phyloP scores from a whole-genome alignment of 768 basidiomycete genomes.

The Phanerochaete sordida region DNA sequence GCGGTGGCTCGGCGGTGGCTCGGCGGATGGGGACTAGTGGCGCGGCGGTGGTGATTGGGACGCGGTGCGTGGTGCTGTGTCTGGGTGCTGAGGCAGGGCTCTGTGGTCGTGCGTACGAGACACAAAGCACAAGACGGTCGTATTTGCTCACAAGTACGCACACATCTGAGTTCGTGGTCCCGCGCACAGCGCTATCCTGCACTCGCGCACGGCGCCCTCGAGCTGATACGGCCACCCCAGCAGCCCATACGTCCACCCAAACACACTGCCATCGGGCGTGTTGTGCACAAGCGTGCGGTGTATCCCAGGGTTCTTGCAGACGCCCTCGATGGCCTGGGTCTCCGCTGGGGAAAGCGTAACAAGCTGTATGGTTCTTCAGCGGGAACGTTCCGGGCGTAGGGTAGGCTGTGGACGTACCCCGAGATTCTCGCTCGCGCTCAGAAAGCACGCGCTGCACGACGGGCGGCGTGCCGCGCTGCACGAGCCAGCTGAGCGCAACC shows the following conservation, averaged over 20 bases:
- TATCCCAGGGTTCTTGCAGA: constrained; percentile 42
- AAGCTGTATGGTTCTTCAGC: constrained; percentile 19
- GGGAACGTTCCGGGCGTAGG: neutral
- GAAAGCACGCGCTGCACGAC: constrained; percentile 50
- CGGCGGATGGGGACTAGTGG: too few relatives aligned
- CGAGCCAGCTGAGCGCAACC: constrained; percentile 53
- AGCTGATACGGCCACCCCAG: constrained; percentile 12
- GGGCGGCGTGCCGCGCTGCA: constrained; percentile 49
- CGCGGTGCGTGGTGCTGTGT: too few relatives aligned
- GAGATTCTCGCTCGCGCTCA: constrained; percentile 48
- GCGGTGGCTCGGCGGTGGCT: too few relatives aligned
- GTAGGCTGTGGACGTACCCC: constrained; percentile 20
- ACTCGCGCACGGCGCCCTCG: neutral
- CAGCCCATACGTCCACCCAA: constrained; percentile 18
- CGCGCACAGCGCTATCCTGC: neutral
- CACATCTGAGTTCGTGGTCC: too few relatives aligned
- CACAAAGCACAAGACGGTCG: too few relatives aligned
- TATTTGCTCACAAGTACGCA: too few relatives aligned
- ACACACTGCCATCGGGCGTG: neutral
- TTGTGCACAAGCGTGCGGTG: constrained; percentile 31
- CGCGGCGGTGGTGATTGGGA: too few relatives aligned
- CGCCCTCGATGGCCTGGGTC: constrained; percentile 34
- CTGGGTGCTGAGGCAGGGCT: too few relatives aligned
- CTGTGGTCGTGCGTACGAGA: too few relatives aligned
- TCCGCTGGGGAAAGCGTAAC: too few relatives aligned